Evolutionary conservation across 2,329 filamentous ascomycete genomes (phyloP), one percentile per base, ranked within the genome.

Genomic region (Coniochaeta hoffmannii): DNA sequence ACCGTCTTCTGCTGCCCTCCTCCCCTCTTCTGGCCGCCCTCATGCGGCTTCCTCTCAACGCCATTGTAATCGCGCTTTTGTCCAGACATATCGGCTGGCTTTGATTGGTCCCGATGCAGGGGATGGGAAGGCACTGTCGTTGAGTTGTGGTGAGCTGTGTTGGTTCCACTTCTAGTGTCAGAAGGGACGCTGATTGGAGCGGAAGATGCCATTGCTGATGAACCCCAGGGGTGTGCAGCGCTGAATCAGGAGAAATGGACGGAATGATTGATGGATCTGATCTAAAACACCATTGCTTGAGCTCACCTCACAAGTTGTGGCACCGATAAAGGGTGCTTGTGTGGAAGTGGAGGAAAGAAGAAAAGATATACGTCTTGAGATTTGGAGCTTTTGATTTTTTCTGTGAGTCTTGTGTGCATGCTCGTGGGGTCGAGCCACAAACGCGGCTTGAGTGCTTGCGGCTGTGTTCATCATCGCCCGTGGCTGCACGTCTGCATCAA

Each of bases 31-130:
- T 61, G 50, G 59, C 19, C 30, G 28, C 64, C 52, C 58, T 59
- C 53, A 57, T 64, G 36, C 24, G 58, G 61, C 58, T 63, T 63
- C 68, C 76, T 78, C 59, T 71, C 66, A 57, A 77, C 79, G 57
- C 80, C 81, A 55, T 79, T 75, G 58, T 76, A 71, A 62, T 80
- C 75, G 61, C 81, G 75, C 69, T 85, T 85, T 57, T 76, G 64
- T 56, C 76, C 76, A 57, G 69, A 65, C 61, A 73, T 71, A 62
- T 70, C 68, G 51, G 58, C 57, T 51, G 38, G 31, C 24, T 55
- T 36, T 54, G 15, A 41, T 24, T 35, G 26, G 24, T 32, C 10
- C 44, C 12, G 36, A 17, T 55, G 49, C 49, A 31, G 28, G 24
- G 41, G 28, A 22, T 3, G 49, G 3, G 28, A 24, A 14, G 31